These are phyloP conservation scores for Candida montana DNA, from an alignment of 805 yeast genomes.

Conservation along the genomic window DNA sequence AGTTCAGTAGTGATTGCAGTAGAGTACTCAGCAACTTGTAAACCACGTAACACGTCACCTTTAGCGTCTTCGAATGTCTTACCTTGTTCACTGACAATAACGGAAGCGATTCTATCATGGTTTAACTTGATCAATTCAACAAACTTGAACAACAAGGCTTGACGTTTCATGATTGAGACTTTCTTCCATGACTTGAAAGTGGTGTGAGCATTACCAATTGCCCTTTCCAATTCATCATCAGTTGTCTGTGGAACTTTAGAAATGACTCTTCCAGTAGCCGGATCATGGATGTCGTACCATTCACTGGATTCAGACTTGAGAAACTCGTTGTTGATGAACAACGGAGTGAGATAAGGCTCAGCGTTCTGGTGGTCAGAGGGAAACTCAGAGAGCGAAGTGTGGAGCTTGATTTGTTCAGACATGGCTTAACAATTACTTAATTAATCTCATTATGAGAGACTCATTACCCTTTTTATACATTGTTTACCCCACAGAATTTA, in stretches of 20 bases:
- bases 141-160: constrained; percentile 63
- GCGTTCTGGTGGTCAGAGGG: constrained; percentile 35
- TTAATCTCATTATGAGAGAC: neutral
- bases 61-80: constrained; percentile 71
- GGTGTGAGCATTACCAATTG: constrained; percentile 57
- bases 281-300: constrained; percentile 69
- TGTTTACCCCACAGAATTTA: too few species aligned
- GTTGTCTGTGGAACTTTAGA: constrained; percentile 68
- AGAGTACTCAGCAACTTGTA: constrained; percentile 75
- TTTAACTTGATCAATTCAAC: constrained; percentile 58
- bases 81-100: constrained; percentile 66
- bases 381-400: constrained; percentile 31
- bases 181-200: constrained; percentile 43
- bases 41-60: constrained; percentile 71
- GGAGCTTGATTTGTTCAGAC: constrained; percentile 20
- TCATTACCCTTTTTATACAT: too few species aligned
- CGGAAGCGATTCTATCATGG: constrained; percentile 63
- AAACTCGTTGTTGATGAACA: constrained; percentile 41
- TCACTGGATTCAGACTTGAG: constrained; percentile 40
- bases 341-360: constrained; percentile 46
- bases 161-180: constrained; percentile 40
- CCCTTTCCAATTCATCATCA: constrained; percentile 53
- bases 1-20: constrained; percentile 60
- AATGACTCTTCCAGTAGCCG: constrained; percentile 62
- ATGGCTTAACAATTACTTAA: neutral